These are phyloP conservation scores for Aspergillus calidoustus DNA, from an alignment of 2,329 filamentous ascomycete genomes.

Conservation along the genomic window DNA sequence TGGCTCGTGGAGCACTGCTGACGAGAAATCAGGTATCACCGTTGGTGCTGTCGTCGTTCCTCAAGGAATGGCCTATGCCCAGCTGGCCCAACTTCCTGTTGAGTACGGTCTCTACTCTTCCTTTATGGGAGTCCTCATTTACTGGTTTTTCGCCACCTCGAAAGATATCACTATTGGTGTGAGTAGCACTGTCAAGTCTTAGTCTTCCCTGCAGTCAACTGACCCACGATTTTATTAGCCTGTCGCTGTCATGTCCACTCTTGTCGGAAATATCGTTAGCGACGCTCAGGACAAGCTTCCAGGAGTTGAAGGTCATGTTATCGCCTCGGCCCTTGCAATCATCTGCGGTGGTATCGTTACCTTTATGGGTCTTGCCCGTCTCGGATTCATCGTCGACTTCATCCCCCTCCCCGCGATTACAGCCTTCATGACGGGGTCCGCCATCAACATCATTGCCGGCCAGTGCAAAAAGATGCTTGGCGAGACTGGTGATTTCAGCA, in stretches of 20 bases:
- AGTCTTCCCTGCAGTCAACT: neutral
- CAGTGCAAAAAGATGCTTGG: conserved; percentile 85
- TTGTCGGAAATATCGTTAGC: conserved; percentile 80
- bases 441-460: conserved; percentile 82
- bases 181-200: conserved; percentile 44
- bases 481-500: conserved; percentile 68
- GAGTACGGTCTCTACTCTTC: conserved; percentile 92
- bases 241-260: conserved; percentile 91
- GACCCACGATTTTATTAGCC: conserved; percentile 58
- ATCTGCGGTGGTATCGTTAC: conserved; percentile 78
- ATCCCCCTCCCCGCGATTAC: conserved; percentile 89
- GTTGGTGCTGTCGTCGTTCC: conserved; percentile 86
- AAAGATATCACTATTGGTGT: conserved; percentile 98
- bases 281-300: conserved; percentile 64
- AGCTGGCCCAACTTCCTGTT: conserved; percentile 76
- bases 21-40: conserved; percentile 60
- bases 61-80: conserved; percentile 94
- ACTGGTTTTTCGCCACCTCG: conserved; percentile 98
- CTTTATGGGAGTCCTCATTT: conserved; percentile 92
- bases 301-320: conserved; percentile 61
- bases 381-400: conserved; percentile 90
- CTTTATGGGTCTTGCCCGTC: conserved; percentile 75
- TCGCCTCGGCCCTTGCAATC: conserved; percentile 79
- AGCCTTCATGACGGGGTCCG: conserved; percentile 96
- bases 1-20: neutral